A percentile compares a stretch with the other conserved stretches of the same genome.
These are phyloP conservation scores for Tetrastigma voinierianum DNA, from an alignment of 164 flowering plant genomes.

Conservation along the genomic window DNA sequence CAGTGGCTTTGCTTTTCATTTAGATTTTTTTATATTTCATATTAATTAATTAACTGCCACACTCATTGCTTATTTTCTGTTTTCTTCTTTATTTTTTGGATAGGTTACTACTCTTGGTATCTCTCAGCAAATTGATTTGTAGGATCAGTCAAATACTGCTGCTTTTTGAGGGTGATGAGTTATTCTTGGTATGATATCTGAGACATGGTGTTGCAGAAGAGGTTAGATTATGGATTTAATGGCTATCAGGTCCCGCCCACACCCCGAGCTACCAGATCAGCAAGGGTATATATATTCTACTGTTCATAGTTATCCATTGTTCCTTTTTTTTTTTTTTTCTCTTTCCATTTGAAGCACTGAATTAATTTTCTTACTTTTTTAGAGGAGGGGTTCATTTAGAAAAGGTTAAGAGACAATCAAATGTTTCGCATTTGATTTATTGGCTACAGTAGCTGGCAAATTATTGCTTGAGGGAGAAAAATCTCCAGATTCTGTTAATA, in stretches of 20 bases:
- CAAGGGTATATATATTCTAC: conserved; percentile 57
- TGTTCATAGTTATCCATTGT: not conserved
- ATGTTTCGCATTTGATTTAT: conserved; percentile 84
- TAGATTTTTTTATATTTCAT: too few relatives aligned
- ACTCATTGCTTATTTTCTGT: too few relatives aligned
- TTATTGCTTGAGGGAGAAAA: conserved; percentile 56
- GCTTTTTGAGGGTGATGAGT: conserved; percentile 28
- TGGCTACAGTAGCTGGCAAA: conserved; percentile 91
- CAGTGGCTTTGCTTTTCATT: too few relatives aligned
- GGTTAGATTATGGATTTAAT: conserved; percentile 72
- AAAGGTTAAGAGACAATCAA: conserved; percentile 42
- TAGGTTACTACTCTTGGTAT: not conserved
- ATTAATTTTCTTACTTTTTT: conserved; percentile 1
- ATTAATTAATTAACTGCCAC: too few relatives aligned
- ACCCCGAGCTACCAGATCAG: conserved; percentile 86
- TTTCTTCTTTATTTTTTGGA: too few relatives aligned
- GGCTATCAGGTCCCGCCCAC: conserved; percentile 79
- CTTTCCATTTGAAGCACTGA: not conserved
- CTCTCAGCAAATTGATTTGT: not conserved
- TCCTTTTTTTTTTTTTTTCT: conserved; percentile 2
- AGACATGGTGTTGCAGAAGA: conserved; percentile 85
- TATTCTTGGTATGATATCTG: conserved; percentile 37
- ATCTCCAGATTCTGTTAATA: conserved; percentile 32
- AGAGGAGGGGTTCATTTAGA: conserved; percentile 43
- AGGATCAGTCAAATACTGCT: conserved; percentile 13